Evolutionary conservation across 75 land plant species (phyloP).

Genomic region (Sequoia sempervirens): DNA sequence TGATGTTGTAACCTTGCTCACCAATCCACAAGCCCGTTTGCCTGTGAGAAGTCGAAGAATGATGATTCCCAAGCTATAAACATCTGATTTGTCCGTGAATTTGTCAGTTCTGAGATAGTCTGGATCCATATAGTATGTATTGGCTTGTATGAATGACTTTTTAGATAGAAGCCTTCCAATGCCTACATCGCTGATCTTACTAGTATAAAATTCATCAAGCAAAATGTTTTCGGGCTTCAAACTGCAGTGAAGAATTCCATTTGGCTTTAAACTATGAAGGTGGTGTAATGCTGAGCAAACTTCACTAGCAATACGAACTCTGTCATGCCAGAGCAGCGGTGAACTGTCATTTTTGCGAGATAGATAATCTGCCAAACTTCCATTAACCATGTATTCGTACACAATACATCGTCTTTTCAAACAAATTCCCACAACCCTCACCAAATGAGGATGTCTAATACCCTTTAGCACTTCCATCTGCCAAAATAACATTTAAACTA

Average conservation of each 20-base stretch:
- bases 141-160: no score
- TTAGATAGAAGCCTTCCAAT: no score
- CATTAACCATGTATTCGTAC: constrained; percentile 36
- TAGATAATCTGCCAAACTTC: constrained; percentile 28
- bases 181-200: neutral
- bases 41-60: neutral
- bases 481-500: neutral
- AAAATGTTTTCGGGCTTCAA: constrained; percentile 15
- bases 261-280: constrained; percentile 11
- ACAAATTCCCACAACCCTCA: constrained; percentile 11
- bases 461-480: constrained; percentile 20
- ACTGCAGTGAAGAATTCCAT: constrained; percentile 24
- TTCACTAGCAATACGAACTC: constrained; percentile 9
- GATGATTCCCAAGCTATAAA: constrained; percentile 21
- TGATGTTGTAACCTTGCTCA: neutral
- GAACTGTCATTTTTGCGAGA: constrained; percentile 7
- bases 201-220: constrained; percentile 13
- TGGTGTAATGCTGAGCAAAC: constrained; percentile 9
- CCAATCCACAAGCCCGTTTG: constrained; percentile 10
- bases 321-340: constrained; percentile 8
- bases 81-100: constrained; percentile 16
- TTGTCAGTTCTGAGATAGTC: constrained; percentile 18
- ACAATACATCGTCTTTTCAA: constrained; percentile 15
- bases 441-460: neutral
- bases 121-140: constrained; percentile 15